These are phyloP conservation scores for Botrytis paeoniae DNA, from an alignment of 2,329 filamentous ascomycete genomes.

Conservation along the genomic window DNA sequence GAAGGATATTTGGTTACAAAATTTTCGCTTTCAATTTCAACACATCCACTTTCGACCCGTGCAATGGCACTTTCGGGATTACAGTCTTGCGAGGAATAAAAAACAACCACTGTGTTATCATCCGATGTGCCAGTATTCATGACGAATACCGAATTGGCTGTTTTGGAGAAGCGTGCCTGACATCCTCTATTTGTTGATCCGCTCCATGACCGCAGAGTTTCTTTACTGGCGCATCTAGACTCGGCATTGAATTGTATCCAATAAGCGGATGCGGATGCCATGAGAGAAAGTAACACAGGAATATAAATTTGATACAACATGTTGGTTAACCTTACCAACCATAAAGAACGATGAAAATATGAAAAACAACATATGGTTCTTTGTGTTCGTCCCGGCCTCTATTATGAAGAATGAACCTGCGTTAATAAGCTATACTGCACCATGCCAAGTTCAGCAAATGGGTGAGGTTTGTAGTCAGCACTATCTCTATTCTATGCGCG, in stretches of 20 bases:
- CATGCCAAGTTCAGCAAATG: conserved; percentile 1
- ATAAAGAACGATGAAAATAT: background rate
- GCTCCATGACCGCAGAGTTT: background rate
- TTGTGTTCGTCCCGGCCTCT: background rate
- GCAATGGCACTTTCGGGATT: conserved; percentile 11
- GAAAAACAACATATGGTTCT: background rate
- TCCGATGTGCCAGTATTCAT: conserved; percentile 5
- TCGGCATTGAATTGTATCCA: conserved; percentile 7
- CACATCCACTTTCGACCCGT: conserved; percentile 12
- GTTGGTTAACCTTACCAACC: background rate
- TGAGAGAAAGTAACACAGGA: background rate
- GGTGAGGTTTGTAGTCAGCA: background rate
- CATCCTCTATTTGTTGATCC: background rate
- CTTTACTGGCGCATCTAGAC: background rate
- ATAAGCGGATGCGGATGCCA: background rate
- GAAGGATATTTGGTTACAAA: background rate
- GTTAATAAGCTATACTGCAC: background rate
- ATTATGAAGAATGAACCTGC: background rate
- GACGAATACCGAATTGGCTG: background rate
- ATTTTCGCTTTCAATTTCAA: background rate
- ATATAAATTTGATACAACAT: conserved; percentile 3
- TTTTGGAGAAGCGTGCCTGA: background rate
- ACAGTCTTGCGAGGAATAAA: conserved; percentile 6
- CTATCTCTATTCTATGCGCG: background rate
- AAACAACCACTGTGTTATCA: conserved; percentile 7